A percentile compares a stretch with the other conserved stretches of the same genome.
These are phyloP conservation scores for Phaffomyces antillensis DNA, from an alignment of 805 yeast genomes.

Conservation along the genomic window DNA sequence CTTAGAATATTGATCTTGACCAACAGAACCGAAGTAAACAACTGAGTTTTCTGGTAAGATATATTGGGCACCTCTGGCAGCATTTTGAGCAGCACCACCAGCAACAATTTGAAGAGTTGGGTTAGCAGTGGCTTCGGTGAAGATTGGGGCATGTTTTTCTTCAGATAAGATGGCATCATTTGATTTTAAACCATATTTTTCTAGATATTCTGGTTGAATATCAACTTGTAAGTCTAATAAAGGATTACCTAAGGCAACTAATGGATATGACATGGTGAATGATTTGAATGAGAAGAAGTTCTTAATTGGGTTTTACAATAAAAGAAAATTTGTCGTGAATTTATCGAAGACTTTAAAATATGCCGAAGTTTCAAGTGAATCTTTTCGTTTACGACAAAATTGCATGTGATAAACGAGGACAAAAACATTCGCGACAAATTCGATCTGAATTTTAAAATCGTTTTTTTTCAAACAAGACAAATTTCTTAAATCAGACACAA, in stretches of 20 bases:
- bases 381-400: too few species aligned
- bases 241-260: slow-evolving; percentile 90
- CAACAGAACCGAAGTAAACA: slow-evolving; percentile 93
- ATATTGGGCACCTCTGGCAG: slow-evolving; percentile 98
- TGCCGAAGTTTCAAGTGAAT: not conserved
- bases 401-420: not conserved
- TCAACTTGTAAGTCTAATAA: slow-evolving; percentile 80
- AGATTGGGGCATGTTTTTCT: slow-evolving; percentile 80
- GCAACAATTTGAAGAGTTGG: slow-evolving; percentile 70
- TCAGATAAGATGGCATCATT: slow-evolving; percentile 89
- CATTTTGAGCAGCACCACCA: slow-evolving; percentile 99
- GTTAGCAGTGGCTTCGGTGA: slow-evolving; percentile 62
- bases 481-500: not conserved
- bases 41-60: slow-evolving; percentile 75
- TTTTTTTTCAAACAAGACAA: slow-evolving; percentile 10
- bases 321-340: too few species aligned
- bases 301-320: too few species aligned
- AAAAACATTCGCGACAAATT: not conserved
- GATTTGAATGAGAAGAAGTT: too few species aligned
- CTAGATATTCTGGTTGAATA: slow-evolving; percentile 59
- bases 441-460: too few species aligned
- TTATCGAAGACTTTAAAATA: not conserved
- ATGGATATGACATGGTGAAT: slow-evolving; percentile 46
- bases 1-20: slow-evolving; percentile 82
- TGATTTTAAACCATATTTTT: slow-evolving; percentile 76